A percentile compares a stretch with the other conserved stretches of the same genome.
Conservation (phyloP, 495 filamentous ascomycete species). For the Penicillium nucicola region DNA sequence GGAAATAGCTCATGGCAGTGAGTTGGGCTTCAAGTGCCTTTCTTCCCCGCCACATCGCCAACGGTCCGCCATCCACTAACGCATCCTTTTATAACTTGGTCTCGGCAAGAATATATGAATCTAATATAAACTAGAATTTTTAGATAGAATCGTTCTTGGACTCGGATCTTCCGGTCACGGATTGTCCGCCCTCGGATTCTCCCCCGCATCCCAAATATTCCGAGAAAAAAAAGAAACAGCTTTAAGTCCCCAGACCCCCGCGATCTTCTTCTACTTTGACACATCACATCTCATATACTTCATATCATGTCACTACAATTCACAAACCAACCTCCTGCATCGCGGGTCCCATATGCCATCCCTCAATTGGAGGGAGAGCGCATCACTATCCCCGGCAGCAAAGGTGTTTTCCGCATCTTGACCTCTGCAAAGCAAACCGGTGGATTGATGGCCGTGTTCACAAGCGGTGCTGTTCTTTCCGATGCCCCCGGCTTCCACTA, state of each 20-base stretch:
- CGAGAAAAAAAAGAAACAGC: neutral
- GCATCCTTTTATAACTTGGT: too few species aligned
- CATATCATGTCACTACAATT: slow-evolving; percentile 28
- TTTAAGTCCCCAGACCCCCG: slow-evolving; percentile 1
- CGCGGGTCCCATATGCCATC: slow-evolving; percentile 37
- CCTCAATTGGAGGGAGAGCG: slow-evolving; percentile 42
- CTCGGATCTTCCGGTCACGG: slow-evolving; percentile 22
- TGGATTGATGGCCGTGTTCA: slow-evolving; percentile 44
- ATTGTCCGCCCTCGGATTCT: slow-evolving; percentile 13
- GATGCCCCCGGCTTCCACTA: slow-evolving; percentile 47
- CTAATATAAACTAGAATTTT: too few species aligned
- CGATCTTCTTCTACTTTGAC: neutral
- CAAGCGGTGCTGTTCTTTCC: slow-evolving; percentile 39
- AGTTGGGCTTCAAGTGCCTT: too few species aligned
- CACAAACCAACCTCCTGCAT: slow-evolving; percentile 21
- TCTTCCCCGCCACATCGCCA: too few species aligned
- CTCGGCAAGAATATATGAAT: too few species aligned
- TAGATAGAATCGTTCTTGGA: neutral
- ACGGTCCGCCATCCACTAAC: too few species aligned
- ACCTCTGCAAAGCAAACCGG: slow-evolving; percentile 44
- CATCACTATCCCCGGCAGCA: slow-evolving; percentile 43
- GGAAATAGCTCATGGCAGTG: too few species aligned
- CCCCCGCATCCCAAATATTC: slow-evolving; percentile 21
- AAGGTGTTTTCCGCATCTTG: slow-evolving; percentile 42
- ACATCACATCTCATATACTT: neutral